Evolutionary conservation across 2,329 filamentous ascomycete species (phyloP).

Genomic region (Lanzia echinophila): DNA sequence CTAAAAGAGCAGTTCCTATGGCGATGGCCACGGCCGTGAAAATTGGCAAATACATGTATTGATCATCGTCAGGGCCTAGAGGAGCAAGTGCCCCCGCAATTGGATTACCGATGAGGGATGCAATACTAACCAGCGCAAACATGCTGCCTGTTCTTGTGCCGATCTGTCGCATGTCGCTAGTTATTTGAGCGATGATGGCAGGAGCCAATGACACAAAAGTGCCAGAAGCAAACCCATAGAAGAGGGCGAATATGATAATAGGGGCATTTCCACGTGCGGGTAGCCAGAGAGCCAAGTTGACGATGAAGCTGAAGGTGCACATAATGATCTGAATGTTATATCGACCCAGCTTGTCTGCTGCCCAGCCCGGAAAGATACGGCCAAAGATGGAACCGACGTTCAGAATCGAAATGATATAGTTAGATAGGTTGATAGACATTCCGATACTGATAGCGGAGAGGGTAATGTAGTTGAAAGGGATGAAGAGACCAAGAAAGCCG

Average conservation of each 20-base stretch:
- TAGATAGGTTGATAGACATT: slow-evolving; percentile 30
- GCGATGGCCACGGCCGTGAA: not conserved
- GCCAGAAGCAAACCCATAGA: slow-evolving; percentile 59
- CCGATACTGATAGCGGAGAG: not conserved
- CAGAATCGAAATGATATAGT: slow-evolving; percentile 45
- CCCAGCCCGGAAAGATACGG: slow-evolving; percentile 40
- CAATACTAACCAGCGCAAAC: slow-evolving; percentile 56
- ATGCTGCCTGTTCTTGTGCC: slow-evolving; percentile 57
- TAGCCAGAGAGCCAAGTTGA: slow-evolving; percentile 56
- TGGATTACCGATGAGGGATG: slow-evolving; percentile 56
- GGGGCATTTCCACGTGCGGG: slow-evolving; percentile 43
- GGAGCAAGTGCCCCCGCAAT: slow-evolving; percentile 51
- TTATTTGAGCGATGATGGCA: slow-evolving; percentile 59
- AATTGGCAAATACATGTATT: not conserved
- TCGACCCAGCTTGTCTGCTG: slow-evolving; percentile 45
- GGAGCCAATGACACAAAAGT: slow-evolving; percentile 38
- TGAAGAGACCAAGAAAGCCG: not conserved
- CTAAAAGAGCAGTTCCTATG: not conserved
- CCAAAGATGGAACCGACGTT: slow-evolving; percentile 32
- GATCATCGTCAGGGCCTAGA: not conserved
- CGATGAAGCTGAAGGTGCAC: slow-evolving; percentile 2
- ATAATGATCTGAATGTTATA: slow-evolving; percentile 37
- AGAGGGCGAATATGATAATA: slow-evolving; percentile 54
- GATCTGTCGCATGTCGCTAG: slow-evolving; percentile 57
- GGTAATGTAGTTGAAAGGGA: not conserved